Evolutionary conservation across 371 early-diverging fungal species (phyloP).

Genomic region (Mucor racemosus): DNA sequence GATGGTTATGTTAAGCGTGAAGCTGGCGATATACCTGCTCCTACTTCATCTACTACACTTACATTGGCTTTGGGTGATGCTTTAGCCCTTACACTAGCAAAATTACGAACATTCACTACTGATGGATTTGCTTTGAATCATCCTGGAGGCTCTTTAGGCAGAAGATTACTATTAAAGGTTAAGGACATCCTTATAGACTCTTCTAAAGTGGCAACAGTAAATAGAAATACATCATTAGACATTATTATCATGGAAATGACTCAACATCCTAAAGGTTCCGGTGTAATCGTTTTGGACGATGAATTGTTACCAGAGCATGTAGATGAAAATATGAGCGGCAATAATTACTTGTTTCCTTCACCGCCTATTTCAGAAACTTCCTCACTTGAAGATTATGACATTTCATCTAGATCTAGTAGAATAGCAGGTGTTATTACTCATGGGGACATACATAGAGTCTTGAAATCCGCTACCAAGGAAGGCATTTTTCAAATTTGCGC

Average conservation of each 20-base stretch:
- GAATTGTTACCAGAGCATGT: neutral
- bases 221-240: constrained; percentile 38
- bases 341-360: constrained; percentile 20
- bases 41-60: constrained; percentile 64
- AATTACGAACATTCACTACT: constrained; percentile 50
- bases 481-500: constrained; percentile 47
- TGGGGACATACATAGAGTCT: constrained; percentile 41
- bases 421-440: constrained; percentile 53
- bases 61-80: constrained; percentile 69
- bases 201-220: constrained; percentile 34
- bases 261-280: constrained; percentile 41
- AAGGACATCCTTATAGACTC: constrained; percentile 38
- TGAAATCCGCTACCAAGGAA: constrained; percentile 41
- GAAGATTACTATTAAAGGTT: constrained; percentile 45
- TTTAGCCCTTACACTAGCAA: constrained; percentile 59
- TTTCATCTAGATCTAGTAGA: neutral
- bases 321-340: neutral
- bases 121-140: constrained; percentile 66
- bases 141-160: constrained; percentile 66
- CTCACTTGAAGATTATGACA: constrained; percentile 22
- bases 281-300: constrained; percentile 47
- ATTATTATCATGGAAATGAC: constrained; percentile 55
- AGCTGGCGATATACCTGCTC: constrained; percentile 58
- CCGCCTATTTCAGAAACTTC: constrained; percentile 37
- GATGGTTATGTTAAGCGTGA: constrained; percentile 58